These are phyloP conservation scores for Gastrolobium bilobum DNA, from an alignment of 306 rosid genomes.

Conservation along the genomic window DNA sequence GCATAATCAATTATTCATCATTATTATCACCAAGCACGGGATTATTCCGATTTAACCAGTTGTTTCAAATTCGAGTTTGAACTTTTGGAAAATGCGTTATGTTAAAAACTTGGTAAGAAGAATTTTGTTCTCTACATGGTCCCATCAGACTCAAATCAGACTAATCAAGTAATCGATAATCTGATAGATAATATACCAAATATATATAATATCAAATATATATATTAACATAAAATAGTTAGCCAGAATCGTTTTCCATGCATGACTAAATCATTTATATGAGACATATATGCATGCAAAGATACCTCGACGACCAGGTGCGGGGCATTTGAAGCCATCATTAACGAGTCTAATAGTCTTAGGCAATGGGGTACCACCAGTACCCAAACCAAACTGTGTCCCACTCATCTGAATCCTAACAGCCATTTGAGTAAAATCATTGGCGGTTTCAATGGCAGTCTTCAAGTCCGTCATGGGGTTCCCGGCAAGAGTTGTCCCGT, in stretches of 20 bases:
- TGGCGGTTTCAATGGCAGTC: constrained; percentile 78
- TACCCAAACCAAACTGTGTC: constrained; percentile 69
- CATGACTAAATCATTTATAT: background rate
- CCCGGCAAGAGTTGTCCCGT: constrained; percentile 76
- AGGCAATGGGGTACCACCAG: constrained; percentile 69
- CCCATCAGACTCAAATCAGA: too few species aligned
- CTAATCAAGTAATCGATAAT: too few species aligned
- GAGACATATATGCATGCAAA: background rate
- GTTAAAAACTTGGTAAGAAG: too few species aligned
- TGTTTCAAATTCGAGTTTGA: too few species aligned
- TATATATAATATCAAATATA: too few species aligned
- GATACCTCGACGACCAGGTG: constrained; percentile 57
- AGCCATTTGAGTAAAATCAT: constrained; percentile 65
- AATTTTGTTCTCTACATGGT: too few species aligned
- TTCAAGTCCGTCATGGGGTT: constrained; percentile 62
- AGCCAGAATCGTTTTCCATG: background rate
- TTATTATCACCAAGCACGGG: too few species aligned
- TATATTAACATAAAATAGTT: background rate
- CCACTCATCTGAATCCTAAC: constrained; percentile 61
- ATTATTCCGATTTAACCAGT: too few species aligned
- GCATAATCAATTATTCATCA: too few species aligned
- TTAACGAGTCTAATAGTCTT: constrained; percentile 71
- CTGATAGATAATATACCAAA: too few species aligned
- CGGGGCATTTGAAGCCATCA: constrained; percentile 86
- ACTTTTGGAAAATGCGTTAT: too few species aligned